Conservation (phyloP, 768 basidiomycete species). For the Glaciozyma martinii region DNA sequence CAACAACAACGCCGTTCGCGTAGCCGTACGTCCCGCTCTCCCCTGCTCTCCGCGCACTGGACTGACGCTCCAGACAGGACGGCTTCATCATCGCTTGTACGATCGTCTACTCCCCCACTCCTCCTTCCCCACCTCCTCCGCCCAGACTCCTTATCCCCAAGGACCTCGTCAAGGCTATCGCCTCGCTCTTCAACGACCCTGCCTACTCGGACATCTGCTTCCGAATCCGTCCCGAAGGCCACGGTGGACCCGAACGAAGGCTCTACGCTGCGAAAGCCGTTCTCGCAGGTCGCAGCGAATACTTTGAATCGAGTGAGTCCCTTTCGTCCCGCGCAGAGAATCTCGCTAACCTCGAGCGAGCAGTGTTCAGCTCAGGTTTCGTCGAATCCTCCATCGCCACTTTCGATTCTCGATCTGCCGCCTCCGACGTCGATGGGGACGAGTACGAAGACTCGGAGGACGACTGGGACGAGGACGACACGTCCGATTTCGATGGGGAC, state of each 20-base stretch:
- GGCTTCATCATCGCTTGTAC: conserved; percentile 41
- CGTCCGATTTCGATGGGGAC: conserved; percentile 13
- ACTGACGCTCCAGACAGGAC: conserved; percentile 34
- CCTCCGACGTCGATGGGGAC: conserved; percentile 7
- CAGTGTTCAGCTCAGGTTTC: conserved; percentile 33
- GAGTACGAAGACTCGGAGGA: conserved; percentile 6
- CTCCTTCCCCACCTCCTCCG: conserved; percentile 30
- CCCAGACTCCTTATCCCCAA: conserved; percentile 38
- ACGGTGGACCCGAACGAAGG: conserved; percentile 27
- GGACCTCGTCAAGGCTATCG: conserved; percentile 39
- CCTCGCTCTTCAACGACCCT: conserved; percentile 40
- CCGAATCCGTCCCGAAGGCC: conserved; percentile 33
- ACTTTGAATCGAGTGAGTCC: conserved; percentile 34
- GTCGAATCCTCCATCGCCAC: conserved; percentile 13
- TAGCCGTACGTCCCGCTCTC: not conserved
- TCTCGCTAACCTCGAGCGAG: not conserved
- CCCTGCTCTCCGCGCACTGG: conserved; percentile 9
- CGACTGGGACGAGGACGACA: conserved; percentile 27
- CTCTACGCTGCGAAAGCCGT: conserved; percentile 42
- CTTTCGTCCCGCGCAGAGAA: not conserved
- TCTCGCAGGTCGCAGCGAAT: conserved; percentile 38
- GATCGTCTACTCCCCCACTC: conserved; percentile 38
- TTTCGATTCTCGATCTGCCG: not conserved
- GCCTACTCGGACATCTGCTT: conserved; percentile 42
- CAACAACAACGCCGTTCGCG: conserved; percentile 22